Percentiles rank a stretch among this genome's conserved stretches.
Conservation (phyloP, 495 filamentous ascomycete species). For the Aspergillus coremiiformis region DNA sequence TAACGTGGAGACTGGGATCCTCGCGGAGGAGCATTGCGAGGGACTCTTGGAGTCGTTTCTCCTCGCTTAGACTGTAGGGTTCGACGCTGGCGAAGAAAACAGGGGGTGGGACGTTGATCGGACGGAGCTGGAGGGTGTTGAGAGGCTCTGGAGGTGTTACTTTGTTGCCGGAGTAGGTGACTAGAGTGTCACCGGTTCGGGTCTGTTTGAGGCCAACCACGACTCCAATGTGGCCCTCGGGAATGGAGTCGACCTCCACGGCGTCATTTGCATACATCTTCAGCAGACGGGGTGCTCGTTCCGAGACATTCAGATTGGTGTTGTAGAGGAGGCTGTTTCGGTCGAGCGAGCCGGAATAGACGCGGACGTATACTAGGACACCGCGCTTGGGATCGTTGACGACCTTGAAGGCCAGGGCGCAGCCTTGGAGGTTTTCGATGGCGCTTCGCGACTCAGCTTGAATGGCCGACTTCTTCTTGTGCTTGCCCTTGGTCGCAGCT, state of each 20-base stretch:
- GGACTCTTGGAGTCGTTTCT: constrained; percentile 68
- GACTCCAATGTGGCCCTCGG: constrained; percentile 91
- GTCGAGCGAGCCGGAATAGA: constrained; percentile 77
- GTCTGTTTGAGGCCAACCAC: constrained; percentile 84
- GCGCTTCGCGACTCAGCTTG: constrained; percentile 44
- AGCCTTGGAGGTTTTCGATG: constrained; percentile 59
- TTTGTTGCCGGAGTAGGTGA: constrained; percentile 61
- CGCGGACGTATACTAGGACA: constrained; percentile 83
- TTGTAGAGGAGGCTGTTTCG: constrained; percentile 76
- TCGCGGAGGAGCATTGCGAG: constrained; percentile 75
- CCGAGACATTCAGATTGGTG: constrained; percentile 73
- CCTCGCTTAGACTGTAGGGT: constrained; percentile 67
- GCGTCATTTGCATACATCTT: constrained; percentile 90
- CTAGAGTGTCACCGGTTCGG: constrained; percentile 86
- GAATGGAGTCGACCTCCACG: constrained; percentile 71
- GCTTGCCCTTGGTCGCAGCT: constrained; percentile 35
- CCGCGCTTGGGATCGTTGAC: constrained; percentile 81
- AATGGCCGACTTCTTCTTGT: constrained; percentile 28
- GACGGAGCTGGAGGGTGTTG: constrained; percentile 71
- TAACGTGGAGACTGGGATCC: constrained; percentile 88
- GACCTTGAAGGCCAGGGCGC: constrained; percentile 94
- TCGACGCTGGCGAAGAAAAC: constrained; percentile 95
- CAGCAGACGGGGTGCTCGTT: constrained; percentile 72
- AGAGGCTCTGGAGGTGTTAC: constrained; percentile 58
- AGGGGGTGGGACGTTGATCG: constrained; percentile 83